Base-by-base conservation (phyloP, 495 filamentous ascomycete species). In the Cladorrhinum samala region DNA sequence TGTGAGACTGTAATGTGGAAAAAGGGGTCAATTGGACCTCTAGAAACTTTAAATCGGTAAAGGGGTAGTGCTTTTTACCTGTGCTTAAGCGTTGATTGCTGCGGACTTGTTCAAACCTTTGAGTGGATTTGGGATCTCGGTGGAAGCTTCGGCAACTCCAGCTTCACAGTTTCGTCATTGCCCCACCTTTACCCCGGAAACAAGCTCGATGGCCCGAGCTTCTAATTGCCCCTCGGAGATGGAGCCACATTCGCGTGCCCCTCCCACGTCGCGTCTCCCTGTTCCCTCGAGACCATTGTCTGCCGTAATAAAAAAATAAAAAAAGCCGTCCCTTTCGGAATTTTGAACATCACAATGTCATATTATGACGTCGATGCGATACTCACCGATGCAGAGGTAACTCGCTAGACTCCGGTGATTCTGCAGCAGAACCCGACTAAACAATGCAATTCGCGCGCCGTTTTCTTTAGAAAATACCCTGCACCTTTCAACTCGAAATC, bases 311-410 rank as follows among this genome's bases (percentile, higher is more conserved):
- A n/a, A n/a, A n/a, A n/a, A n/a, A n/a, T n/a, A n/a, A 18, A 19
- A 33, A 51, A 46, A 40, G 18, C 27, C 1, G 14, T 13, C 2
- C 13, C 20, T 40, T 21, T 33, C 50, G 23, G 41, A 7, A 9
- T 18, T 36, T 13, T 7, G n/a, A 14, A 0, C 30, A 2, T 18
- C 65, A 83, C 79, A 73, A 87, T 87, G 74, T 86, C 84, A 36
- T 98, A 98, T 76, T 96, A 97, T 76, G 87, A 94, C 67, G 85
- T 96, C 56, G 89, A 95, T 65, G 83, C 89, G 23, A 95, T 97
- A 55, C 75, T 97, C 45, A 97, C 93, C 1, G 91, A 95, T 65
- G 86, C 88, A 24, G 89, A 94, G 76, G 89, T 87, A 76, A 43
- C 58, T 58, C 37, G 51, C 7, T 21, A 33, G 9, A 18, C 56